Conservation (phyloP, 345 rosid genomes). For the Anacardium occidentale region DNA sequence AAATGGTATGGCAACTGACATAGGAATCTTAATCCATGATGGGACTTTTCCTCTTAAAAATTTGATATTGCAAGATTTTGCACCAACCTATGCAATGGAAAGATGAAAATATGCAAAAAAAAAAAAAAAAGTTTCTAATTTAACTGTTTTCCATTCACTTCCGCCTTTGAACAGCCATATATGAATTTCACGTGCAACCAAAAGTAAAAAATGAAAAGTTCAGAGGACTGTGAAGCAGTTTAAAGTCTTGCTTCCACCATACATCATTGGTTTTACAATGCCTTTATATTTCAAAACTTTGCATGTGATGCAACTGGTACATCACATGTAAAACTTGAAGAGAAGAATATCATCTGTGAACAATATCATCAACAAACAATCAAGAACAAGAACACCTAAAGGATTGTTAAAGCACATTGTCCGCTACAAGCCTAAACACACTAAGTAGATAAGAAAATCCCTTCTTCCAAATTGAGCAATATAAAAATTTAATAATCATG, state of each 20-base stretch:
- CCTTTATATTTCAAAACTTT: not conserved
- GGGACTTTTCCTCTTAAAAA: slow-evolving; percentile 37
- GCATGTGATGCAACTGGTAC: not conserved
- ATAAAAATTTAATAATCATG: not conserved
- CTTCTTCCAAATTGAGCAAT: not conserved
- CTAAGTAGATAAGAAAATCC: not conserved
- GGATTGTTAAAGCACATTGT: not conserved
- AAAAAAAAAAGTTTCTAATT: not conserved
- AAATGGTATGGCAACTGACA: slow-evolving; percentile 42
- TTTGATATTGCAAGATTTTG: slow-evolving; percentile 42
- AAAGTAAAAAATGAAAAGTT: not conserved
- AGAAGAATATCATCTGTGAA: not conserved
- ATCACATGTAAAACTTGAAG: not conserved
- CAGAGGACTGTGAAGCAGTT: not conserved
- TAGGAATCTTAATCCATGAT: slow-evolving; percentile 43
- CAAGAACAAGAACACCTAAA: not conserved
- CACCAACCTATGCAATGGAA: slow-evolving; percentile 35
- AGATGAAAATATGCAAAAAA: not conserved
- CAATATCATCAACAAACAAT: not conserved
- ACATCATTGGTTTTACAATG: not conserved
- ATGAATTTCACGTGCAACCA: not conserved
- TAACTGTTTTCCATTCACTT: not conserved
- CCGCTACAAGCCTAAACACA: not conserved
- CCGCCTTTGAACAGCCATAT: not conserved
- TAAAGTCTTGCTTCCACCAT: not conserved